A percentile compares a stretch with the other conserved stretches of the same genome.
Evolutionary conservation across 805 yeast genomes (phyloP).

Genomic region (Saturnispora quitensis): DNA sequence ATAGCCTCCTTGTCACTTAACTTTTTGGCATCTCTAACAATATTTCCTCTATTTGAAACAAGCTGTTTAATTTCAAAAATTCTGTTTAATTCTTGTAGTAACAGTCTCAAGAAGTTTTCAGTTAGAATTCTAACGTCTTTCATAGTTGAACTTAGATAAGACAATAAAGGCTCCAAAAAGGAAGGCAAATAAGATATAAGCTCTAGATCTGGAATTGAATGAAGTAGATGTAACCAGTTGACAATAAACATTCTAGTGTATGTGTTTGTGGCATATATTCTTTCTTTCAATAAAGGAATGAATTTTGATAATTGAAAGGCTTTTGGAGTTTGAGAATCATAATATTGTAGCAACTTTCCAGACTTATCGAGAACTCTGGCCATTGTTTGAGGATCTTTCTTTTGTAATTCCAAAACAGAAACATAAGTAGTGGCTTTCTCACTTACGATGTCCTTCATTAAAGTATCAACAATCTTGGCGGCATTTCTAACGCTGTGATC

Average conservation of each 20-base stretch:
- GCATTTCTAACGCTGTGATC: slow-evolving; percentile 92
- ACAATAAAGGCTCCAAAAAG: slow-evolving; percentile 73
- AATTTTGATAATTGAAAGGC: slow-evolving; percentile 83
- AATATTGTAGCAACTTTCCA: slow-evolving; percentile 52
- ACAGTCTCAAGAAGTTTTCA: slow-evolving; percentile 60
- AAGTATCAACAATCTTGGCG: slow-evolving; percentile 83
- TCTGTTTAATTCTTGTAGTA: slow-evolving; percentile 71
- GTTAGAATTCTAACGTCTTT: slow-evolving; percentile 85
- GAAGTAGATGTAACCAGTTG: slow-evolving; percentile 88
- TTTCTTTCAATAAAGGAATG: slow-evolving; percentile 82
- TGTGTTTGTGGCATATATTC: slow-evolving; percentile 89
- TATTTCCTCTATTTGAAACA: slow-evolving; percentile 28
- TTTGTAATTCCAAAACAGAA: slow-evolving; percentile 44
- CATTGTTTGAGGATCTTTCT: slow-evolving; percentile 28
- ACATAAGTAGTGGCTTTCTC: slow-evolving; percentile 88
- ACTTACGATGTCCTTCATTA: slow-evolving; percentile 88
- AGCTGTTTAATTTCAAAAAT: slow-evolving; percentile 59
- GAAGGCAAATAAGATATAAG: slow-evolving; percentile 81
- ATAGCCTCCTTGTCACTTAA: not conserved
- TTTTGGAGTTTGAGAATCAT: slow-evolving; percentile 45
- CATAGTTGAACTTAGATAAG: slow-evolving; percentile 73
- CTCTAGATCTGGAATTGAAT: slow-evolving; percentile 88
- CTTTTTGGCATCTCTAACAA: slow-evolving; percentile 9
- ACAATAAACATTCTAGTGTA: slow-evolving; percentile 85
- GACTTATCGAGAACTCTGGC: slow-evolving; percentile 39